Evolutionary conservation across 345 rosid species (phyloP).

Genomic region (Gynandropsis gynandra): DNA sequence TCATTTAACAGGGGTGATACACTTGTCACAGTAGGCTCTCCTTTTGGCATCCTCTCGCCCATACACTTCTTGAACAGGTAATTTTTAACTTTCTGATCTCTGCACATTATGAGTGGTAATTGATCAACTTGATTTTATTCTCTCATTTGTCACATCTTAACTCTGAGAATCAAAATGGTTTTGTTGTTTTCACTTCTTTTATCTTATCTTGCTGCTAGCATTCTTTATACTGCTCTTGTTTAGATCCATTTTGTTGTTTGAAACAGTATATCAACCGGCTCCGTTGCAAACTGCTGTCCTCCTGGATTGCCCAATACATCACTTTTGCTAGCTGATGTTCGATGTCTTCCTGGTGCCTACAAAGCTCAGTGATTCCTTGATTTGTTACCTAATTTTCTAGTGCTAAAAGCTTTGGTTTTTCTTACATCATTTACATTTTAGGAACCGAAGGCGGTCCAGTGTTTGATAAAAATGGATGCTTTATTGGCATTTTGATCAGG

Average conservation of each 20-base stretch:
- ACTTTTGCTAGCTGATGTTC: constrained; percentile 86
- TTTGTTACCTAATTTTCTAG: constrained; percentile 15
- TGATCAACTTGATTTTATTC: neutral
- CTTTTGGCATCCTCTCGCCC: constrained; percentile 87
- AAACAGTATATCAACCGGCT: constrained; percentile 74
- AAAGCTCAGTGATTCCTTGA: constrained; percentile 18
- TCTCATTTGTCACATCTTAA: constrained; percentile 7
- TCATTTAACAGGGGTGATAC: constrained; percentile 52
- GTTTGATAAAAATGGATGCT: constrained; percentile 44
- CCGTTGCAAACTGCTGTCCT: constrained; percentile 69
- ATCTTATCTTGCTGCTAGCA: constrained; percentile 6
- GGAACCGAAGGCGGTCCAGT: constrained; percentile 94
- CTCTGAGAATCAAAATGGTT: constrained; percentile 7
- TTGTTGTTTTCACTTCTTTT: neutral
- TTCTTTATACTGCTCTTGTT: constrained; percentile 9
- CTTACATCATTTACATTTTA: constrained; percentile 26
- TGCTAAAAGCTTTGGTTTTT: constrained; percentile 17
- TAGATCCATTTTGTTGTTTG: constrained; percentile 22
- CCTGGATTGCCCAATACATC: constrained; percentile 47
- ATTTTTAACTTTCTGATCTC: constrained; percentile 7
- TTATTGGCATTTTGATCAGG: constrained; percentile 70
- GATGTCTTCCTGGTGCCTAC: constrained; percentile 85
- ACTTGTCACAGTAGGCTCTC: constrained; percentile 83
- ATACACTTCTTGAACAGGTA: constrained; percentile 89
- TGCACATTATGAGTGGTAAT: constrained; percentile 1